phyloP scores from a whole-genome alignment of 768 basidiomycete genomes.

The Xerocomellus dryophilus region DNA sequence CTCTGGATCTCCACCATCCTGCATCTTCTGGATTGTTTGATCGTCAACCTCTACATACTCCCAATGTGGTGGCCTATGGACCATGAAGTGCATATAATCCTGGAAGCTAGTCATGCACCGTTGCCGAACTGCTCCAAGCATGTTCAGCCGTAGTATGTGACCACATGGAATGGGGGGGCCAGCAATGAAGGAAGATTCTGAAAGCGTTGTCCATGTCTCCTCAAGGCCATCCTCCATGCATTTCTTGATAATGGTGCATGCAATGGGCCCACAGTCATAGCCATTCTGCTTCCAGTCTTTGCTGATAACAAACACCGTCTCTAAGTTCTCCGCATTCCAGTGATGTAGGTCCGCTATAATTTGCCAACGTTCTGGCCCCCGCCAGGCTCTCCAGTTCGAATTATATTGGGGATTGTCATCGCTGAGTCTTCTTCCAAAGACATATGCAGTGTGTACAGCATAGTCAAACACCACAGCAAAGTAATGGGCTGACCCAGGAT shows the following conservation, averaged over 20 bases:
- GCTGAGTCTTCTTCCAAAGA: no score
- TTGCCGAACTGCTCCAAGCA: not conserved
- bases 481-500: no score
- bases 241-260: not conserved
- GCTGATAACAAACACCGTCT: no score
- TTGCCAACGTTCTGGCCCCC: no score
- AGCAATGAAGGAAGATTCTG: no score
- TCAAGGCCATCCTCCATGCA: not conserved
- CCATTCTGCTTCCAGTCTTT: no score
- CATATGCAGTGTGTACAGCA: no score
- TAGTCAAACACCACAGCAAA: no score
- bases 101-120: not conserved
- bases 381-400: no score
- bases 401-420: no score
- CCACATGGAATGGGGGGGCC: not conserved
- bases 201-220: not conserved
- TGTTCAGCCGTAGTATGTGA: not conserved
- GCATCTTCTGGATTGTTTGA: not conserved
- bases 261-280: constrained; percentile 6
- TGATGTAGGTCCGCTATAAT: no score
- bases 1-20: not conserved
- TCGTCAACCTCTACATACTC: not conserved
- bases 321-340: no score
- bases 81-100: not conserved
- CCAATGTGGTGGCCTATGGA: not conserved